A percentile compares a stretch with the other conserved stretches of the same genome.
phyloP scores from a whole-genome alignment of 139 green algal genomes.

The Picochlorum sp. region DNA sequence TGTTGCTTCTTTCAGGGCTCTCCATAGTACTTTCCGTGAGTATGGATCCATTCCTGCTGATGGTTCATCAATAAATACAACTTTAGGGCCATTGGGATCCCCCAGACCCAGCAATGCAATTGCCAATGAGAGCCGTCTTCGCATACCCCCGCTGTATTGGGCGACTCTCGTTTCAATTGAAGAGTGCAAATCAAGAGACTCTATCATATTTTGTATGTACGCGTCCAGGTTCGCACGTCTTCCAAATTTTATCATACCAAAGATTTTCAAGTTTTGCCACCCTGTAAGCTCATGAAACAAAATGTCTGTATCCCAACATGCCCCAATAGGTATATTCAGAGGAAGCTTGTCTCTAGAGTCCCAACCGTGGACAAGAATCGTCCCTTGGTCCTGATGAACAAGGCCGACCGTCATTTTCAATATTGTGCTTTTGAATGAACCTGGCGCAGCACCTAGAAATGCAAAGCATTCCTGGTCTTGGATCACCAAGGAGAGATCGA shows the following conservation, averaged over 20 bases:
- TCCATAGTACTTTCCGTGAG: conserved; percentile 58
- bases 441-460: too few relatives aligned
- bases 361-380: too few relatives aligned
- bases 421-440: too few relatives aligned
- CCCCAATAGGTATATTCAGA: conserved; percentile 33
- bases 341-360: too few relatives aligned
- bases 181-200: conserved; percentile 43
- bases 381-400: too few relatives aligned
- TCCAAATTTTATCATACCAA: conserved; percentile 69
- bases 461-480: too few relatives aligned
- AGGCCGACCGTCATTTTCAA: too few relatives aligned
- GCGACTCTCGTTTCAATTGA: conserved; percentile 20
- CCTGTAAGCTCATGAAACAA: conserved; percentile 44
- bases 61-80: conserved; percentile 67
- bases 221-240: neutral
- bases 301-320: conserved; percentile 48
- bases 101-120: conserved; percentile 34
- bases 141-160: conserved; percentile 39
- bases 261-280: conserved; percentile 88
- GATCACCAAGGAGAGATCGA: too few relatives aligned
- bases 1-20: conserved; percentile 54
- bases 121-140: conserved; percentile 41
- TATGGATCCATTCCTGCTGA: conserved; percentile 57
- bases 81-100: conserved; percentile 18
- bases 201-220: conserved; percentile 41